Base-by-base conservation (phyloP, 108 stramenopile species). In the Cyclotella baltica region DNA sequence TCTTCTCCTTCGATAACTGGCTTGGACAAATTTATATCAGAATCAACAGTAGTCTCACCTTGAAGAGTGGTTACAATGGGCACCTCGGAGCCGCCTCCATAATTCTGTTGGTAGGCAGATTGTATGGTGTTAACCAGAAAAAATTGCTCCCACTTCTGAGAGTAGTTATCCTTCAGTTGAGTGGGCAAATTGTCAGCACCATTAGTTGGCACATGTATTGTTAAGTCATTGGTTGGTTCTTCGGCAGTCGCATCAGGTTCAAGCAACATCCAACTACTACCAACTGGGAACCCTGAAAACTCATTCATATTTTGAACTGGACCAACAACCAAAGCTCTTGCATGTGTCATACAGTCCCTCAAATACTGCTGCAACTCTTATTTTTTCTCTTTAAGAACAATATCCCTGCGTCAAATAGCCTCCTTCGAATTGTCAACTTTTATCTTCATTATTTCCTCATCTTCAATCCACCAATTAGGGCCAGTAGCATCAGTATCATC, bases 341-440 rank as follows among this genome's bases (percentile, higher is more conserved):
- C 40, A 23, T 75, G 36, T 19, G 35, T 35, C 46, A 75, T n/a
- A 16, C 53, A 52, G n/a, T 75, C 46, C 27, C 35, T 35, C 36
- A 73, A 35, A 29, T 33, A 33, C 27, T 53, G 37, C 0, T n/a
- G 2, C 9, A 67, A 29, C 0, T 48, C 66, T 4, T 5, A 15
- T 65, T 75, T 75, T 10, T 10, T 67, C 43, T 52, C 67, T 28
- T 67, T 75, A 18, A 48, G 53, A 18, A 25, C 23, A 35, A 66
- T 15, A 10, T 65, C 73, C 22, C 73, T 35, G 28, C n/a, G 48
- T 18, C 27, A 36, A 18, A 75, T 27, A 19, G 22, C 73, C 13
- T 51, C 18, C 43, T 67, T 75, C 53, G 67, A 37, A 13, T 66
- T 35, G 13, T 66, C 55, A 18, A 75, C 73, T 18, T 75, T 75